Percentiles rank a stretch among this genome's conserved stretches.
Conservation (phyloP, 2,329 filamentous ascomycete species). For the Purpureocillium lavendulum region DNA sequence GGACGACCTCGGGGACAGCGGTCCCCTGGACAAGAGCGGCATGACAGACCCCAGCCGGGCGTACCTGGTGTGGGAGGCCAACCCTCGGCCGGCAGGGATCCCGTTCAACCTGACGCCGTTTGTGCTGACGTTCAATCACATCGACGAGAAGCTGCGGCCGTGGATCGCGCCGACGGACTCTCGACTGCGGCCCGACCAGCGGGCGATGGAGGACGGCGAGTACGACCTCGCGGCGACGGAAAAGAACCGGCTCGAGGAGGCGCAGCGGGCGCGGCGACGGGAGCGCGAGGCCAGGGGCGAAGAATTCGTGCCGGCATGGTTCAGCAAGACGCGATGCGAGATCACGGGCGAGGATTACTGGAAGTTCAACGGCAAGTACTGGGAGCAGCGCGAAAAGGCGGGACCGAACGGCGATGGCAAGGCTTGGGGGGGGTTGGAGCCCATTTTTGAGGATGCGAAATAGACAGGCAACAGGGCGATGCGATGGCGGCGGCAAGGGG, state of each 20-base stretch:
- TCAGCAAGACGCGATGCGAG: conserved; percentile 61
- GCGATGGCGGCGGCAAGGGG: too few species aligned
- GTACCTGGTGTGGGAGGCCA: conserved; percentile 88
- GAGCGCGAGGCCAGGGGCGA: conserved; percentile 69
- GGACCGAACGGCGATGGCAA: conserved; percentile 46
- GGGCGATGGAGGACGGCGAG: conserved; percentile 97
- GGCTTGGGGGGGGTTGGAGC: conserved; percentile 66
- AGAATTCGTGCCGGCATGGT: conserved; percentile 81
- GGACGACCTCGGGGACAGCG: conserved; percentile 41
- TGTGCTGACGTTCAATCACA: conserved; percentile 85
- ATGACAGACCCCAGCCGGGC: conserved; percentile 63
- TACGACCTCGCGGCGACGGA: conserved; percentile 90
- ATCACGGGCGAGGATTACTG: conserved; percentile 85
- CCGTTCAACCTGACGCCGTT: conserved; percentile 98
- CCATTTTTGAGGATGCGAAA: conserved; percentile 50
- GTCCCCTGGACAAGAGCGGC: conserved; percentile 36
- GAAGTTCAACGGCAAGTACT: conserved; percentile 84
- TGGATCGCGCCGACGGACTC: conserved; percentile 89
- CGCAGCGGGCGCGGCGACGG: conserved; percentile 69
- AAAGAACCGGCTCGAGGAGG: conserved; percentile 92
- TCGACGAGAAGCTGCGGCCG: conserved; percentile 71
- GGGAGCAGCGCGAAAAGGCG: conserved; percentile 62
- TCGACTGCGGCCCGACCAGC: conserved; percentile 83
- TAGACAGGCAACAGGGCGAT: conserved; percentile 1
- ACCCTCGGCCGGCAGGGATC: conserved; percentile 70